These are phyloP conservation scores for Mrakia gelida DNA, from an alignment of 768 basidiomycete species.

Conservation along the genomic window DNA sequence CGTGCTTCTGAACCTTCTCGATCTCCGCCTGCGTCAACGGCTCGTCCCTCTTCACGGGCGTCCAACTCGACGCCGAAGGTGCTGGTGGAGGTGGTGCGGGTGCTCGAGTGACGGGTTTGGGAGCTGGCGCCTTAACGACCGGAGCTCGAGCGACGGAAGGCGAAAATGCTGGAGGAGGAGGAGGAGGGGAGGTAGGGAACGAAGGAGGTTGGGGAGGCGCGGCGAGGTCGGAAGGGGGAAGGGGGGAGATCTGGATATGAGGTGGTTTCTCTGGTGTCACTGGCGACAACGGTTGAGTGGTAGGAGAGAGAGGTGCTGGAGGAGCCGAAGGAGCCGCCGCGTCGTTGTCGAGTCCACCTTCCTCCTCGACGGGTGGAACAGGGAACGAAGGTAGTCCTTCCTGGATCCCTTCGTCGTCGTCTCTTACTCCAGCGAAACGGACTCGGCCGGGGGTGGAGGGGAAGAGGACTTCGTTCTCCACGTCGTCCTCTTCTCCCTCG, in stretches of 20 bases:
- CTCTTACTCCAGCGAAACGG: slow-evolving; percentile 4
- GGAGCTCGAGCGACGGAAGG: no score
- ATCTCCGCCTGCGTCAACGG: slow-evolving; percentile 47
- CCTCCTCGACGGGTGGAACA: slow-evolving; percentile 2
- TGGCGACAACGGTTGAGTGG: slow-evolving; percentile 32
- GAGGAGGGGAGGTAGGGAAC: slow-evolving; percentile 28
- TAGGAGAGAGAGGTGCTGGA: slow-evolving; percentile 34
- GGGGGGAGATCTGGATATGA: slow-evolving; percentile 14
- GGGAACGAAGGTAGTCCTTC: slow-evolving; percentile 22
- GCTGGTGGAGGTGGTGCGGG: background rate
- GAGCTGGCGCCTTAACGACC: slow-evolving; percentile 17
- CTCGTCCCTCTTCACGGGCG: slow-evolving; percentile 41
- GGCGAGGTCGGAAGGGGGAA: slow-evolving; percentile 25
- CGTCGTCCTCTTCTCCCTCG: background rate
- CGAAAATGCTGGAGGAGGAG: slow-evolving; percentile 1
- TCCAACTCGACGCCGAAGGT: background rate
- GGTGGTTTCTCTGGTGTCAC: slow-evolving; percentile 31
- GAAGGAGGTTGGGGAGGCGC: slow-evolving; percentile 33
- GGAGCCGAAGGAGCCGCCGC: slow-evolving; percentile 38
- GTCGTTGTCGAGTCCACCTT: slow-evolving; percentile 16
- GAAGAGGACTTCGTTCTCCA: slow-evolving; percentile 11
- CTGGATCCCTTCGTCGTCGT: slow-evolving; percentile 20
- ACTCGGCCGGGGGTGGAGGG: slow-evolving; percentile 13
- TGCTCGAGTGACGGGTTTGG: slow-evolving; percentile 37
- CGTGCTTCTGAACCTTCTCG: slow-evolving; percentile 80